Percentiles rank a stretch among this genome's conserved stretches.
phyloP scores from a whole-genome alignment of 1,284 basidiomycete genomes.

The Gastroboletus turbinatus region DNA sequence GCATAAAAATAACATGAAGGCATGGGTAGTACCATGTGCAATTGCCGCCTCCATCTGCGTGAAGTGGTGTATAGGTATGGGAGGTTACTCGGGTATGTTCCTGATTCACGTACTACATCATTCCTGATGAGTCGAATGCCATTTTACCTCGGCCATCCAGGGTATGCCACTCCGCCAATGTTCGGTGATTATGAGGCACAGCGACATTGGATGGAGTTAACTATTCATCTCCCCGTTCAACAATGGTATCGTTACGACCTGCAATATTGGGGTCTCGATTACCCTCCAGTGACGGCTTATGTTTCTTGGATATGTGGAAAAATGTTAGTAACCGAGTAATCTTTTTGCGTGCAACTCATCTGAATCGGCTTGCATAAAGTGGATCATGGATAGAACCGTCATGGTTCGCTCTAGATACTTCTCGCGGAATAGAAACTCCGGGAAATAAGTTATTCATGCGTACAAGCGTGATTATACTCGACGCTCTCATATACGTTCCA shows the following conservation, averaged over 20 bases:
- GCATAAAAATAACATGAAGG: constrained; percentile 63
- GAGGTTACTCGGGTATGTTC: constrained; percentile 78
- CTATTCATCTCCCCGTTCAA: constrained; percentile 67
- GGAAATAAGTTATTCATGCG: constrained; percentile 81
- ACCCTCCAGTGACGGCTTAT: constrained; percentile 90
- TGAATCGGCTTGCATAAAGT: constrained; percentile 37
- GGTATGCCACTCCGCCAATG: constrained; percentile 73
- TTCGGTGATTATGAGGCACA: constrained; percentile 94
- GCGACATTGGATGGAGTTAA: constrained; percentile 92
- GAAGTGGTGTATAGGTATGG: constrained; percentile 70
- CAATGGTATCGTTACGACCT: constrained; percentile 89
- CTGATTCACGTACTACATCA: not conserved
- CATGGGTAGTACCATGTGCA: constrained; percentile 54
- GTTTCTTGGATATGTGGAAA: constrained; percentile 78
- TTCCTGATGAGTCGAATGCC: not conserved
- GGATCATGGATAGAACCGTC: constrained; percentile 65
- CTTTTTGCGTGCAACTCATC: not conserved
- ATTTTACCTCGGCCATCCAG: constrained; percentile 37
- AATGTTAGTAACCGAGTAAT: constrained; percentile 43
- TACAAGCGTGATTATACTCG: constrained; percentile 67
- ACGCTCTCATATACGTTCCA: constrained; percentile 74
- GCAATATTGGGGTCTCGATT: constrained; percentile 90
- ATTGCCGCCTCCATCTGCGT: constrained; percentile 55
- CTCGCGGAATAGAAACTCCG: constrained; percentile 75
- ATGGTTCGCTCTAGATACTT: constrained; percentile 75